These are phyloP conservation scores for Phoenix roebelenii DNA, from an alignment of 176 grass and related monocot genomes.

Conservation along the genomic window DNA sequence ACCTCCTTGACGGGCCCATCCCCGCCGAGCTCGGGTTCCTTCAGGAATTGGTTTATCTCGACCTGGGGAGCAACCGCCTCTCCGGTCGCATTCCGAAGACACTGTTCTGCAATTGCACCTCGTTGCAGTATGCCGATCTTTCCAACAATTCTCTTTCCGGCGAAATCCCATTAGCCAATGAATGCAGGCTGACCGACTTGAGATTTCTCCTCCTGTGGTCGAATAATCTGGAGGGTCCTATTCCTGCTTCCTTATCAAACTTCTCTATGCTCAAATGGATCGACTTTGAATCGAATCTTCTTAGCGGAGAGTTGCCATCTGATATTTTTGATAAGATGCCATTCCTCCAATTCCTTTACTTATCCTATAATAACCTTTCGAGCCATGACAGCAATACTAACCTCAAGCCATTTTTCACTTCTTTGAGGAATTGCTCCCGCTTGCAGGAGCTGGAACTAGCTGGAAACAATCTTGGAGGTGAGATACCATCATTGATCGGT, in stretches of 20 bases:
- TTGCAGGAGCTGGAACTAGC: slow-evolving; percentile 66
- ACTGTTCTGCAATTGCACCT: slow-evolving; percentile 66
- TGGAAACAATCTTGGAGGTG: slow-evolving; percentile 51
- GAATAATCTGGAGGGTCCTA: slow-evolving; percentile 51
- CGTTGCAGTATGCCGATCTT: slow-evolving; percentile 66
- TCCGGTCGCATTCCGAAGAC: slow-evolving; percentile 41
- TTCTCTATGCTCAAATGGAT: slow-evolving; percentile 75
- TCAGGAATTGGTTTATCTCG: slow-evolving; percentile 40
- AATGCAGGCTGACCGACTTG: slow-evolving; percentile 49
- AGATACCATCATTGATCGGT: slow-evolving; percentile 40
- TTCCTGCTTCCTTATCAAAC: slow-evolving; percentile 57
- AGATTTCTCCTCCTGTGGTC: slow-evolving; percentile 74
- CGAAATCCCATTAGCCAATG: slow-evolving; percentile 34
- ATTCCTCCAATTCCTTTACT: slow-evolving; percentile 40
- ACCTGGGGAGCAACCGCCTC: slow-evolving; percentile 57
- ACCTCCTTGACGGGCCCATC: slow-evolving; percentile 42
- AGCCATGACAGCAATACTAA: slow-evolving; percentile 41
- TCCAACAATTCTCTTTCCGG: slow-evolving; percentile 55
- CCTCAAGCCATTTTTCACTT: slow-evolving; percentile 71
- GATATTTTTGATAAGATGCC: slow-evolving; percentile 52
- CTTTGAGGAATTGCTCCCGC: slow-evolving; percentile 52
- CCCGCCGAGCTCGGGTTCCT: slow-evolving; percentile 42
- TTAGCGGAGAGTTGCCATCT: slow-evolving; percentile 47
- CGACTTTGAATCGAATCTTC: slow-evolving; percentile 53
- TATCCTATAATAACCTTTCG: slow-evolving; percentile 64